A percentile compares a stretch with the other conserved stretches of the same genome.
These are phyloP conservation scores for Cercospora citrullina DNA, from an alignment of 2,329 filamentous ascomycete genomes.

Conservation along the genomic window DNA sequence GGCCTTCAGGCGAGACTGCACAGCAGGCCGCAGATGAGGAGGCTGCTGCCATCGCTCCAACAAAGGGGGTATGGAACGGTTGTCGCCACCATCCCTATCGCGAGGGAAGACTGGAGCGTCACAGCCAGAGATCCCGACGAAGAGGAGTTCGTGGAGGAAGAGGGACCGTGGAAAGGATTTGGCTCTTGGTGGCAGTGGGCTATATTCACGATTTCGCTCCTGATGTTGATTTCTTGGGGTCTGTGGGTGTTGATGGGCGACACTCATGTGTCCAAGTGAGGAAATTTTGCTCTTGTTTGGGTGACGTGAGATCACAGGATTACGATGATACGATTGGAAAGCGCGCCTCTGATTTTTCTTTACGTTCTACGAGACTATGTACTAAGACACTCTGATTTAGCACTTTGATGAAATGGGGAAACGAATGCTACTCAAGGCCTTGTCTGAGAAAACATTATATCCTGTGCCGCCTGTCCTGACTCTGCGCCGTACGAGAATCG, in stretches of 20 bases:
- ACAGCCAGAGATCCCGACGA: neutral
- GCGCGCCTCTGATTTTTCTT: neutral
- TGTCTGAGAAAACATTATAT: neutral
- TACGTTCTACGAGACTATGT: neutral
- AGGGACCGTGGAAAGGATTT: neutral
- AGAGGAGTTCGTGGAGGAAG: neutral
- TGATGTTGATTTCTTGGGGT: neutral
- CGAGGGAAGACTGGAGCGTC: neutral
- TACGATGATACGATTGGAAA: neutral
- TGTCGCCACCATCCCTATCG: neutral
- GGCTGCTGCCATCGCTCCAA: neutral
- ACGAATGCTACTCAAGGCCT: neutral
- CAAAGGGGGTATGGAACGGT: neutral
- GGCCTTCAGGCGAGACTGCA: neutral
- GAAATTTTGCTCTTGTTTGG: neutral
- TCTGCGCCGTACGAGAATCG: neutral
- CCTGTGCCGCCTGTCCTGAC: neutral
- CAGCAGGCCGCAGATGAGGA: neutral
- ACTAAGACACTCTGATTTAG: neutral
- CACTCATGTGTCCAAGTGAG: neutral
- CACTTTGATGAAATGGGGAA: too few species aligned
- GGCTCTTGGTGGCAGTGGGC: constrained; percentile 9
- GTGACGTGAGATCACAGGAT: neutral
- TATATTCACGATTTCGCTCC: neutral
- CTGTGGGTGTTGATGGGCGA: neutral